These are phyloP conservation scores for Starmerella sp. DNA, from an alignment of 805 yeast genomes.

Conservation along the genomic window DNA sequence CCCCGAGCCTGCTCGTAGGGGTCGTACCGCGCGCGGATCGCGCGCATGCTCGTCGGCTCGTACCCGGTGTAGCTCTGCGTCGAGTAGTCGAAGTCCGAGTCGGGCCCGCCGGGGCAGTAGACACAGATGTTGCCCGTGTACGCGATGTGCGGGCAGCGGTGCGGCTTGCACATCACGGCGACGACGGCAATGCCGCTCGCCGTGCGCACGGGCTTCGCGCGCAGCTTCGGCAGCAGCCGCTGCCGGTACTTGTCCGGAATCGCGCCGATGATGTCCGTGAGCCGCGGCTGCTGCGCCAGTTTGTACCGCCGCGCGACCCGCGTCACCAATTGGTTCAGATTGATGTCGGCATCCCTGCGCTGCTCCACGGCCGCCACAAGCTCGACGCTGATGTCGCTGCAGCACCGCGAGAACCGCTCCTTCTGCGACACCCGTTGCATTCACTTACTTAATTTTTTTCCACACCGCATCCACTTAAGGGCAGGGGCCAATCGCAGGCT, in stretches of 20 bases:
- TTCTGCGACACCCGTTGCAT: conserved; percentile 30
- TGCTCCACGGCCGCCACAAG: conserved; percentile 64
- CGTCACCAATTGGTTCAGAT: conserved; percentile 79
- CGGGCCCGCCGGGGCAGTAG: conserved; percentile 98
- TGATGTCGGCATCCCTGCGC: conserved; percentile 52
- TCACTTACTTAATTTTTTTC: conserved; percentile 6
- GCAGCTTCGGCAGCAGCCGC: conserved; percentile 78
- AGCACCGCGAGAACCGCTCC: conserved; percentile 84
- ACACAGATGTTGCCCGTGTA: conserved; percentile 98
- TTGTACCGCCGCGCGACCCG: conserved; percentile 82
- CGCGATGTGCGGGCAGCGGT: conserved; percentile 97
- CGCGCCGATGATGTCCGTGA: conserved; percentile 87
- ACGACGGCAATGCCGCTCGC: conserved; percentile 99
- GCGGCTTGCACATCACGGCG: conserved; percentile 99
- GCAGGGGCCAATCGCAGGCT: conserved; percentile 5
- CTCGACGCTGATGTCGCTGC: conserved; percentile 83
- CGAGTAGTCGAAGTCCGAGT: conserved; percentile 92
- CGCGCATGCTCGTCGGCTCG: conserved; percentile 98
- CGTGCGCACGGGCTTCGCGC: conserved; percentile 98
- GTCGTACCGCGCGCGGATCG: conserved; percentile 96
- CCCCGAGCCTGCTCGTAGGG: conserved; percentile 99
- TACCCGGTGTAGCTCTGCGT: conserved; percentile 98
- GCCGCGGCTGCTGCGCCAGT: conserved; percentile 80
- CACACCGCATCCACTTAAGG: background rate
- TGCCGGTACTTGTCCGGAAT: conserved; percentile 94